Evolutionary conservation across 2,329 filamentous ascomycete genomes (phyloP), one percentile per base, ranked within the genome.

Genomic region (Exophiala xenobiotica): DNA sequence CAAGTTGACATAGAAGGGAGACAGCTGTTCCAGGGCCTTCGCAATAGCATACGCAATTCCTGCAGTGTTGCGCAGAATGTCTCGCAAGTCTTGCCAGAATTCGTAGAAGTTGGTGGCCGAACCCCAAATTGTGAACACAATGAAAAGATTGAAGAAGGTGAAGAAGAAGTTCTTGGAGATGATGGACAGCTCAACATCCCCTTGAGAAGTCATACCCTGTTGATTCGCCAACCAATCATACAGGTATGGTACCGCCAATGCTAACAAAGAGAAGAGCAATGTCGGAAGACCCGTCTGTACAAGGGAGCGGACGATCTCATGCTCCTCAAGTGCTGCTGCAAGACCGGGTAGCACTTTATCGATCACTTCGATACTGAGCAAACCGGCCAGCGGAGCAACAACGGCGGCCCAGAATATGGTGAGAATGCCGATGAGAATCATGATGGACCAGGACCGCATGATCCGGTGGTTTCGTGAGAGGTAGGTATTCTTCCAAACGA

Each of bases 91-190:
- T 49, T 80, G 71, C 64, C 79, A 77, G 46, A 87, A 80, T 26
- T 77, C 76, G 70, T 83, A 83, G 64, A 96, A 88, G 47, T 85
- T 82, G 31, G 86, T 83, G 1, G 83, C 89, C 3, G 90, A 90
- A 47, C 87, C 88, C 39, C 95, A 88, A 20, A 93, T 80, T 1
- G 92, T 95, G 68, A 97, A 96, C 38, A 97, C 82, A 44, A 97
- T 81, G 71, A 99, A 99, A 51, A 97, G 89, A 71, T 99, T 99
- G 81, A 99, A 97, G 71, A 99, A 99, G 7, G 88, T 91, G 68
- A 99, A 99, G 78, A 97, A 96, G 73, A 97, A 99, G 70, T 97
- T 99, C 74, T 99, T 99, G 47, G 90, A 96, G 59, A 99, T 92
- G 38, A 95, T 79, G 0, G 93, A 97, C 5, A 99, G 78, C 69